Evolutionary conservation across 345 rosid species (phyloP).

Genomic region (Eucalyptus pauciflora): DNA sequence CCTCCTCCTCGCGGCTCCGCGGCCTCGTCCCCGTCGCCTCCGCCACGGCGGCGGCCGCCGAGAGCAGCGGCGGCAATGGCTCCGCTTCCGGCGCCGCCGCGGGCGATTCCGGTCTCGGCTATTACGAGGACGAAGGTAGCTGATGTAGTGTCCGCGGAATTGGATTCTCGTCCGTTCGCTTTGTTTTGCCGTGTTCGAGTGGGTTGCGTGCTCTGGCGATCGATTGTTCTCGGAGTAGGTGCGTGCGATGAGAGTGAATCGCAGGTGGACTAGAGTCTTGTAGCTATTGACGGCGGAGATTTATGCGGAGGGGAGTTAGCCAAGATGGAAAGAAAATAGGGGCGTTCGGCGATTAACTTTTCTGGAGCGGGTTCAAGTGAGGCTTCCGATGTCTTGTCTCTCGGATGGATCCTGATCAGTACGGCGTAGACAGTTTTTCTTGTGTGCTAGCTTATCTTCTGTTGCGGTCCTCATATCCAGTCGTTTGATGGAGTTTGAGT

Average conservation of each 20-base stretch:
- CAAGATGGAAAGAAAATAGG: background rate
- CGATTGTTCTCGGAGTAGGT: background rate
- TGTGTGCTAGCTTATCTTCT: background rate
- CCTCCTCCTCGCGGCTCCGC: constrained; percentile 26
- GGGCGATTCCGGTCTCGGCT: background rate
- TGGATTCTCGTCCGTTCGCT: background rate
- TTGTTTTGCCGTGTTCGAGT: background rate
- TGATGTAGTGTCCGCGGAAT: background rate
- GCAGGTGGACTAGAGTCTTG: background rate
- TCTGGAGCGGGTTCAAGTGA: background rate
- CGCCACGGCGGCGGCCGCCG: background rate
- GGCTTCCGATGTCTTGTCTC: background rate
- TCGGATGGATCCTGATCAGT: background rate
- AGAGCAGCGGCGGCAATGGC: constrained; percentile 30
- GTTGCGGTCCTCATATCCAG: background rate
- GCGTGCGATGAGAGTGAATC: background rate
- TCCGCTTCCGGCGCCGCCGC: constrained; percentile 14
- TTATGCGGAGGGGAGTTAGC: background rate
- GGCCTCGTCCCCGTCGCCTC: constrained; percentile 27
- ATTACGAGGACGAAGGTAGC: constrained; percentile 42
- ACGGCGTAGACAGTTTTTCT: background rate
- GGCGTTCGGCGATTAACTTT: background rate
- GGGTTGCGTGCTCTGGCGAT: background rate
- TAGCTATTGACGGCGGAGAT: background rate
- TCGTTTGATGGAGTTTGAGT: background rate